phyloP scores from a whole-genome alignment of 2,329 filamentous ascomycete genomes.

The Hansfordia pulvinata region DNA sequence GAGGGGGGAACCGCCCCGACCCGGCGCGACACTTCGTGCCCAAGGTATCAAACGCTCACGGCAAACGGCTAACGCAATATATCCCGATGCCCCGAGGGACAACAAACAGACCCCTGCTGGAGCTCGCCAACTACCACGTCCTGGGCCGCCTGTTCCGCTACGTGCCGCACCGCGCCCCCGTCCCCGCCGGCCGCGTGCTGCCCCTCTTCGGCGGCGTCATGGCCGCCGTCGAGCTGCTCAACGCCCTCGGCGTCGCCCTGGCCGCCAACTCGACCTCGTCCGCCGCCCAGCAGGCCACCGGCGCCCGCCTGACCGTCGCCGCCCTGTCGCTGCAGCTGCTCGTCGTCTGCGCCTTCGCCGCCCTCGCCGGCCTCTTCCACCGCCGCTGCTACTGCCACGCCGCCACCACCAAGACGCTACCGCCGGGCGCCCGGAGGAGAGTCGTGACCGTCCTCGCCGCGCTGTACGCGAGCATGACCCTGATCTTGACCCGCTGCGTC shows the following conservation, averaged over 20 bases:
- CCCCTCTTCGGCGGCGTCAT: constrained; percentile 31
- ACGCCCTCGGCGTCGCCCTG: constrained; percentile 26
- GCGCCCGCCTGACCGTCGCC: constrained; percentile 23
- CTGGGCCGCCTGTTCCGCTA: constrained; percentile 49
- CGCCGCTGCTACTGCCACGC: too few species aligned
- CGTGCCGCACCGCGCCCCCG: constrained; percentile 42
- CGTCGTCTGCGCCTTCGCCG: constrained; percentile 29
- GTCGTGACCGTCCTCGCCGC: constrained; percentile 16
- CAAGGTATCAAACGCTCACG: too few species aligned
- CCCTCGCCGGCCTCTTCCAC: constrained; percentile 31
- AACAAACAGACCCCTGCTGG: constrained; percentile 38
- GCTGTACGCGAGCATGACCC: constrained; percentile 26
- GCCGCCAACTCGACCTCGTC: constrained; percentile 21
- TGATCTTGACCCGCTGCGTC: constrained; percentile 33
- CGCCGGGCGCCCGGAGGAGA: constrained; percentile 5
- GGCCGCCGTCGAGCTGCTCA: constrained; percentile 29
- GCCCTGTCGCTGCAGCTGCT: constrained; percentile 31
- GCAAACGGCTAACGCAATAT: too few species aligned
- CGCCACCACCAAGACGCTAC: too few species aligned
- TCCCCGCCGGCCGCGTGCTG: constrained; percentile 30
- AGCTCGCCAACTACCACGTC: constrained; percentile 50
- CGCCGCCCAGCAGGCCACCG: constrained; percentile 15
- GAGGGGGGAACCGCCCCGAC: too few species aligned
- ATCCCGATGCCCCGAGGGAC: too few species aligned
- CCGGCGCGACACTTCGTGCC: too few species aligned